These are phyloP conservation scores for Pythium dissimile DNA, from an alignment of 352 stramenopile species.

Conservation along the genomic window DNA sequence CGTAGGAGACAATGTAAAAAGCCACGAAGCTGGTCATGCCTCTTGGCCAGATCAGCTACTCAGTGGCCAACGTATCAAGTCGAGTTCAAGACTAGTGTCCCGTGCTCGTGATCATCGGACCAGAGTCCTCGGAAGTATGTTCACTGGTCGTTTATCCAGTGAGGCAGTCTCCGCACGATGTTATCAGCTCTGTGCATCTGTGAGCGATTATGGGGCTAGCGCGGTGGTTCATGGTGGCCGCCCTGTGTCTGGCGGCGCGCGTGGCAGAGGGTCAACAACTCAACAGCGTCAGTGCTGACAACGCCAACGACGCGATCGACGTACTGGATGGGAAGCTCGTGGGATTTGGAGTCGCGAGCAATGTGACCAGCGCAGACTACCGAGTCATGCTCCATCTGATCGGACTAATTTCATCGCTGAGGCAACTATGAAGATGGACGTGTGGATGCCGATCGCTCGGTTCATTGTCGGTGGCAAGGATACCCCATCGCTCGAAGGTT, in stretches of 20 bases:
- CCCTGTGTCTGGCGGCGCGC: neutral
- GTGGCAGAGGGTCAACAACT: neutral
- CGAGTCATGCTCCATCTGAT: constrained; percentile 19
- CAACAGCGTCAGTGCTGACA: neutral
- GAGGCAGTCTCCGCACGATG: too few species aligned
- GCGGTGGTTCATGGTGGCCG: neutral
- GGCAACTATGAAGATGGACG: constrained; percentile 15
- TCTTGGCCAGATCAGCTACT: too few species aligned
- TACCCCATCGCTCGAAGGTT: constrained; percentile 19
- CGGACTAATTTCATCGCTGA: constrained; percentile 19
- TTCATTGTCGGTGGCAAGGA: constrained; percentile 24
- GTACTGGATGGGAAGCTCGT: constrained; percentile 27
- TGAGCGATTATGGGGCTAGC: neutral
- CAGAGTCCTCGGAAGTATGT: too few species aligned
- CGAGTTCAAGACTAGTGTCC: too few species aligned
- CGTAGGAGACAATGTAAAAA: too few species aligned
- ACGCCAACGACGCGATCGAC: constrained; percentile 15
- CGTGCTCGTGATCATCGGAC: too few species aligned
- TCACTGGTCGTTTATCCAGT: too few species aligned
- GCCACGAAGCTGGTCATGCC: too few species aligned
- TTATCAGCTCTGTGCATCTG: too few species aligned
- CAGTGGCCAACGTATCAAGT: too few species aligned
- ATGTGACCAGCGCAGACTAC: constrained; percentile 5
- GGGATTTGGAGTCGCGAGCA: constrained; percentile 16
- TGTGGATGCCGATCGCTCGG: constrained; percentile 5